These are phyloP conservation scores for Takakia lepidozioides DNA, from an alignment of 225 moss, liverwort and hornwort genomes.

Conservation along the genomic window DNA sequence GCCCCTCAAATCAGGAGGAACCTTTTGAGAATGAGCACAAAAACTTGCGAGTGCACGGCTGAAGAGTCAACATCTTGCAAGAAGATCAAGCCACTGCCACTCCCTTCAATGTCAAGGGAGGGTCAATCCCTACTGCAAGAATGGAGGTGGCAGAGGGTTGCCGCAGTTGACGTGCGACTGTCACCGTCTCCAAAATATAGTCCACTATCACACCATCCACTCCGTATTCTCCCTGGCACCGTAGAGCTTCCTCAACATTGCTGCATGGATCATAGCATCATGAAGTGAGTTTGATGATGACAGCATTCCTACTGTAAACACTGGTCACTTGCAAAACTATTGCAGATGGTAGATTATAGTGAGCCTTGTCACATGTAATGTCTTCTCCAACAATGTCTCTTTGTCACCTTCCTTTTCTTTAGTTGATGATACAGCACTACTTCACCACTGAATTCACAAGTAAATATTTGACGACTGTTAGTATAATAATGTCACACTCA, in stretches of 20 bases:
- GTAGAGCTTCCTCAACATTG: conserved; percentile 66
- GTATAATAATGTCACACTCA: conserved; percentile 11
- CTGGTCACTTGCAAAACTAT: not conserved
- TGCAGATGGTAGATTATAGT: too few relatives aligned
- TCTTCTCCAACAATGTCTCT: not conserved
- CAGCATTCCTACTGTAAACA: not conserved
- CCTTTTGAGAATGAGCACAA: too few relatives aligned
- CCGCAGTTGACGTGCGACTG: conserved; percentile 18
- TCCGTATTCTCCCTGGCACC: conserved; percentile 49
- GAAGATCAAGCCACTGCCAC: too few relatives aligned
- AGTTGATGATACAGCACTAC: not conserved
- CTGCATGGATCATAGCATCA: conserved; percentile 28
- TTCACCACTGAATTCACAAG: not conserved
- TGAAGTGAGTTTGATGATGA: not conserved
- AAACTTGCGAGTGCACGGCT: too few relatives aligned
- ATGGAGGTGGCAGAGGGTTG: too few relatives aligned
- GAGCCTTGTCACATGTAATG: not conserved
- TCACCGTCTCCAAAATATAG: conserved; percentile 74
- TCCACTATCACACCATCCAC: conserved; percentile 85
- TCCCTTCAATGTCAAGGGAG: too few relatives aligned
- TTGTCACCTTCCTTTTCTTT: not conserved
- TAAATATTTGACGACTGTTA: not conserved
- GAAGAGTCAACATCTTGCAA: too few relatives aligned
- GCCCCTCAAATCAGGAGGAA: too few relatives aligned
- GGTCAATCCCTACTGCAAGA: too few relatives aligned